phyloP scores from a whole-genome alignment of 257 asterid genomes.

The Capsicum baccatum region DNA sequence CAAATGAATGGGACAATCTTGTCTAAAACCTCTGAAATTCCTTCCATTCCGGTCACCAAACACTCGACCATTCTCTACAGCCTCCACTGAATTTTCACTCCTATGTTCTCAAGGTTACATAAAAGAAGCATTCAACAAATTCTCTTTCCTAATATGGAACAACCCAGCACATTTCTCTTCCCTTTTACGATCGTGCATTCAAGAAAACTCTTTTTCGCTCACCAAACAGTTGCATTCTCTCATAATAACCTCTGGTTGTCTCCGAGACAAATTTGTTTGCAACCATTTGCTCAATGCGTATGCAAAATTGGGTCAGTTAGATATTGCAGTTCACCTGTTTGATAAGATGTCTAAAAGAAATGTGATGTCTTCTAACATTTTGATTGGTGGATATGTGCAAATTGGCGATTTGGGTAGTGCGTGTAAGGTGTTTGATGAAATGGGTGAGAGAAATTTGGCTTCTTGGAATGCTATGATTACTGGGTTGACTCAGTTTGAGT shows the following conservation, averaged over 20 bases:
- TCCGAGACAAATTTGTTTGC: slow-evolving; percentile 57
- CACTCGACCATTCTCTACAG: slow-evolving; percentile 38
- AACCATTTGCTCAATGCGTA: slow-evolving; percentile 72
- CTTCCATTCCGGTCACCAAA: slow-evolving; percentile 39
- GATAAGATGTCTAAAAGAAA: slow-evolving; percentile 66
- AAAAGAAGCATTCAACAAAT: slow-evolving; percentile 56
- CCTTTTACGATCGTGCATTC: slow-evolving; percentile 69
- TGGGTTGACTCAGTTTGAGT: slow-evolving; percentile 66
- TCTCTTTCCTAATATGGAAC: slow-evolving; percentile 51
- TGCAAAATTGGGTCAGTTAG: slow-evolving; percentile 55
- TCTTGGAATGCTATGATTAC: slow-evolving; percentile 88
- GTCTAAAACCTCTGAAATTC: slow-evolving; percentile 34
- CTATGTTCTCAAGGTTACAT: slow-evolving; percentile 61
- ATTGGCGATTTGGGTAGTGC: slow-evolving; percentile 63
- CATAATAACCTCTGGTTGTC: slow-evolving; percentile 57
- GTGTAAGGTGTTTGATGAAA: slow-evolving; percentile 57
- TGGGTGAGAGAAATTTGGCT: slow-evolving; percentile 75
- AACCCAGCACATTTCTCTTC: slow-evolving; percentile 64
- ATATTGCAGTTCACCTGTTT: slow-evolving; percentile 56
- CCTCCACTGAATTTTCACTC: slow-evolving; percentile 39
- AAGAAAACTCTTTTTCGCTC: slow-evolving; percentile 48
- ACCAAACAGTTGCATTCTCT: slow-evolving; percentile 74
- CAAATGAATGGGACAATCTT: slow-evolving; percentile 45
- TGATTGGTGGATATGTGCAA: slow-evolving; percentile 74
- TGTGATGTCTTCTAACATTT: slow-evolving; percentile 75